Conservation (phyloP, 2,329 filamentous ascomycete genomes). For the Clonostachys solani region DNA sequence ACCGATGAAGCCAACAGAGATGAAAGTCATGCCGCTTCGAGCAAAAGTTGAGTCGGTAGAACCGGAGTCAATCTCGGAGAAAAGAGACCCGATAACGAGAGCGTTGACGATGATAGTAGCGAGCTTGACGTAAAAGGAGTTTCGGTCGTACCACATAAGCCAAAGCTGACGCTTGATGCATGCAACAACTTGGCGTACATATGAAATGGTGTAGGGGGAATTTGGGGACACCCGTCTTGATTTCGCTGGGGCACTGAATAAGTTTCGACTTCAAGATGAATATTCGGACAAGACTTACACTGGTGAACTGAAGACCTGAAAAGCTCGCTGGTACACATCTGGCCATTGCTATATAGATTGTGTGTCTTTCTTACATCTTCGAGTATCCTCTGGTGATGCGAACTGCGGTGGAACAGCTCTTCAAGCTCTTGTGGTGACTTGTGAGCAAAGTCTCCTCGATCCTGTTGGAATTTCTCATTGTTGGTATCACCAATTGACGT, state of each 20-base stretch:
- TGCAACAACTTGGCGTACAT: slow-evolving; percentile 64
- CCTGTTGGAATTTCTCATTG: slow-evolving; percentile 63
- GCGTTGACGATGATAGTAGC: slow-evolving; percentile 72
- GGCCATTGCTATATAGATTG: slow-evolving; percentile 46
- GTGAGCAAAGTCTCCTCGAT: slow-evolving; percentile 59
- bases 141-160: slow-evolving; percentile 57
- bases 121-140: slow-evolving; percentile 72
- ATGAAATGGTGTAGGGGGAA: slow-evolving; percentile 67
- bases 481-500: slow-evolving; percentile 58
- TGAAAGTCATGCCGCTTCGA: slow-evolving; percentile 40
- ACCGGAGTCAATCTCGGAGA: slow-evolving; percentile 61
- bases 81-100: slow-evolving; percentile 74
- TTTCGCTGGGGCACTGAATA: slow-evolving; percentile 32
- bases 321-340: slow-evolving; percentile 62
- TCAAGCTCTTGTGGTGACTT: slow-evolving; percentile 66
- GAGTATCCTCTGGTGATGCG: slow-evolving; percentile 53
- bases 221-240: slow-evolving; percentile 29
- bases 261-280: too few species aligned
- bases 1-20: slow-evolving; percentile 44
- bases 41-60: slow-evolving; percentile 61
- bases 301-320: slow-evolving; percentile 45
- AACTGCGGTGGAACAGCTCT: slow-evolving; percentile 58
- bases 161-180: slow-evolving; percentile 72
- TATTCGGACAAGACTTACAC: too few species aligned
- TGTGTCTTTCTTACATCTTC: slow-evolving; percentile 48